These are phyloP conservation scores for Euphrasia arctica DNA, from an alignment of 305 asterid species.

Conservation along the genomic window DNA sequence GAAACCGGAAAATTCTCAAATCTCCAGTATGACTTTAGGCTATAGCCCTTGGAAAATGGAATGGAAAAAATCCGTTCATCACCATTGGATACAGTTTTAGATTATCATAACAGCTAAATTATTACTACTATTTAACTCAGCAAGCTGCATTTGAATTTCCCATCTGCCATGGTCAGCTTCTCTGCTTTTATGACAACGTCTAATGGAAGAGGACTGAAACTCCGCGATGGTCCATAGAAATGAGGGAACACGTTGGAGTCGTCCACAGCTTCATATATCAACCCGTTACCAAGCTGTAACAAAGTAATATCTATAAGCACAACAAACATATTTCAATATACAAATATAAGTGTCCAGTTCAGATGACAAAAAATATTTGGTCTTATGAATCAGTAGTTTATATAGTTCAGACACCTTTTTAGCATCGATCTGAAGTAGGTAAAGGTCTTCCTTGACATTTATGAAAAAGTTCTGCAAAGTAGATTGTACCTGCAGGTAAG, in stretches of 20 bases:
- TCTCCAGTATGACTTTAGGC: too few relatives aligned
- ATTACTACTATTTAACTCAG: constrained; percentile 30
- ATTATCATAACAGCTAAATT: neutral
- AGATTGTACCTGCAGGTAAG: constrained; percentile 59
- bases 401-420: constrained; percentile 41
- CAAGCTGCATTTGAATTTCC: constrained; percentile 54
- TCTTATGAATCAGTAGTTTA: constrained; percentile 1
- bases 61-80: neutral
- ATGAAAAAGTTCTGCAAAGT: constrained; percentile 61
- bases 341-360: neutral
- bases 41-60: too few relatives aligned
- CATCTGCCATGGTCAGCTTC: constrained; percentile 45
- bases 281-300: constrained; percentile 76
- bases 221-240: constrained; percentile 83
- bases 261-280: constrained; percentile 66
- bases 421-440: constrained; percentile 71
- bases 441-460: constrained; percentile 50
- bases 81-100: neutral
- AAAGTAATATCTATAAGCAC: constrained; percentile 12
- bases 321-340: neutral
- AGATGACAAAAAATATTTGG: constrained; percentile 7
- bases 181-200: constrained; percentile 61
- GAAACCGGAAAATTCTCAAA: neutral
- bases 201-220: constrained; percentile 70
- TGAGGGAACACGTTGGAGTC: constrained; percentile 61